Evolutionary conservation across 345 rosid genomes (phyloP).

Genomic region (Firmiana major): DNA sequence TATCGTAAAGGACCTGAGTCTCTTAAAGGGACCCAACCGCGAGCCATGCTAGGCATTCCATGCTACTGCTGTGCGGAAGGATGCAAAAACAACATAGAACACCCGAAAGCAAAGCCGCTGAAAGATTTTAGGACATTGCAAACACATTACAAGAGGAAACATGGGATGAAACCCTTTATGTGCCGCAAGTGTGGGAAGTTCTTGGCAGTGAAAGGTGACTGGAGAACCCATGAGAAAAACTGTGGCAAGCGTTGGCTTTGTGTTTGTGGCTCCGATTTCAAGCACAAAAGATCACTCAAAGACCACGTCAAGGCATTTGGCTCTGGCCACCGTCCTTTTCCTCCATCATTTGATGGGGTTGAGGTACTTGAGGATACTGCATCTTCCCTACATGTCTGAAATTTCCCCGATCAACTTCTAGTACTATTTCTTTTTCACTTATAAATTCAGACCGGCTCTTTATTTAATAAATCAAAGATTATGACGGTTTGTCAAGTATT

Average conservation of each 20-base stretch:
- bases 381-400: conserved; percentile 22
- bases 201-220: conserved; percentile 84
- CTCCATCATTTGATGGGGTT: conserved; percentile 31
- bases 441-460: not conserved
- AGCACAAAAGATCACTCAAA: conserved; percentile 89
- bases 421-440: not conserved
- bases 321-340: conserved; percentile 58
- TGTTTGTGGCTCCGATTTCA: conserved; percentile 80
- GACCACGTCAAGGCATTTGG: conserved; percentile 82
- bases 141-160: conserved; percentile 89
- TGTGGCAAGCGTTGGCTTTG: conserved; percentile 96
- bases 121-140: conserved; percentile 83
- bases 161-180: conserved; percentile 57
- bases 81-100: conserved; percentile 79
- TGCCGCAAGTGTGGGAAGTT: conserved; percentile 79
- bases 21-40: conserved; percentile 65
- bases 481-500: not conserved
- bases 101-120: conserved; percentile 69
- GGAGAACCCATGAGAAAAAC: conserved; percentile 89
- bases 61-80: conserved; percentile 88
- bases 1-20: conserved; percentile 76
- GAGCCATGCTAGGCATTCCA: conserved; percentile 63
- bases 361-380: conserved; percentile 26
- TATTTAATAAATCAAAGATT: not conserved
- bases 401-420: not conserved